phyloP scores from a whole-genome alignment of 305 asterid species.

The Fraxinus nigra region DNA sequence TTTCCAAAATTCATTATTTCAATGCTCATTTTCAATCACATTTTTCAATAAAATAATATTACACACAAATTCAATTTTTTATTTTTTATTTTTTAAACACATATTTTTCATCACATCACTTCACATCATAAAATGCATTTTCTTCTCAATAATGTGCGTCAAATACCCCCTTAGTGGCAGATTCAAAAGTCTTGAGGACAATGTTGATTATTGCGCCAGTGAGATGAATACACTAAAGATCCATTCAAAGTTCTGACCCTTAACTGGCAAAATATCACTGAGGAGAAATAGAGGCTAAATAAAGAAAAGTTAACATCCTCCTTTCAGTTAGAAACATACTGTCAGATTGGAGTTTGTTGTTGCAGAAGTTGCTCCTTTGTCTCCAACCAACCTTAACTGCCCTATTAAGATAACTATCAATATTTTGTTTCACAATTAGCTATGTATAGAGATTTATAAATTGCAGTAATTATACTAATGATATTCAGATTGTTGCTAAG shows the following conservation, averaged over 20 bases:
- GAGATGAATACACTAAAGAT: background rate
- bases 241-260: background rate
- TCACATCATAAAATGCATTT: no score
- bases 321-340: background rate
- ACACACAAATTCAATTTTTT: no score
- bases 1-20: no score
- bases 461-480: background rate
- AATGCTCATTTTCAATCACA: no score
- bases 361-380: background rate
- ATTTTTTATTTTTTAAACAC: no score
- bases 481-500: conserved; percentile 54
- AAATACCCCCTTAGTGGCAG: background rate
- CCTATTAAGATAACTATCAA: background rate
- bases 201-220: background rate
- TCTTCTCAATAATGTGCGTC: no score
- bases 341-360: background rate
- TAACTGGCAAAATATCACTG: background rate
- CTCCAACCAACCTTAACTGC: background rate
- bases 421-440: background rate
- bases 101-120: no score
- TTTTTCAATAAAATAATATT: no score
- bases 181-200: background rate
- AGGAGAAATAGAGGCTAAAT: background rate
- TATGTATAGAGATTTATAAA: background rate
- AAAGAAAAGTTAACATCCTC: background rate